Percentiles rank a stretch among this genome's conserved stretches.
Evolutionary conservation across 345 rosid genomes (phyloP).

Genomic region (Melaleuca quinquenervia): DNA sequence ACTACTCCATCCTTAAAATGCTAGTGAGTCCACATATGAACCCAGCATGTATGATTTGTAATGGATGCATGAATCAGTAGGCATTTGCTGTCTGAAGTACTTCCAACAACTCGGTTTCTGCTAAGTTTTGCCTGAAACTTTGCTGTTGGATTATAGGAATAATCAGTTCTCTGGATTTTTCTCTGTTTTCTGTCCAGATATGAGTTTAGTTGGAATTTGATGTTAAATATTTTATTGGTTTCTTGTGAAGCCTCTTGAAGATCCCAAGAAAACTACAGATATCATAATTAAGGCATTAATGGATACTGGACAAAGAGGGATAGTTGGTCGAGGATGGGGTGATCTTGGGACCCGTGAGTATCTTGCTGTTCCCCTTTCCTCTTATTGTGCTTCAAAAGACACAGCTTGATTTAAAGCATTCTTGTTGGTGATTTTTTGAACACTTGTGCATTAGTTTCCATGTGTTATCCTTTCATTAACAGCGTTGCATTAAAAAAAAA

Average conservation of each 20-base stretch:
- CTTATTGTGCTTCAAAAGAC: not conserved
- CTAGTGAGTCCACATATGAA: not conserved
- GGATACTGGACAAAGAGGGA: conserved; percentile 87
- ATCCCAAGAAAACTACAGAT: conserved; percentile 62
- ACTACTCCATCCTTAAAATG: not conserved
- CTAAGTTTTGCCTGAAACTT: not conserved
- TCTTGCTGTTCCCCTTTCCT: not conserved
- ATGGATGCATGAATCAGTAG: not conserved
- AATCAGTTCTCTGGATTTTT: not conserved
- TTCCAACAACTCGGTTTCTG: not conserved
- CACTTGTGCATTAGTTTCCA: not conserved
- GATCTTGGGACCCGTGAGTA: conserved; percentile 77
- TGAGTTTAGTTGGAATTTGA: not conserved
- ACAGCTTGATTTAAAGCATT: not conserved
- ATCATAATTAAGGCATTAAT: conserved; percentile 75
- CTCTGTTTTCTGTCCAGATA: not conserved
- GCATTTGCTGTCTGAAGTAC: not conserved
- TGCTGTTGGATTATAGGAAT: not conserved
- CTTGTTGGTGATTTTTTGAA: not conserved
- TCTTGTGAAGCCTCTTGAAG: conserved; percentile 77
- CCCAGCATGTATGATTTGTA: not conserved
- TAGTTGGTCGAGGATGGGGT: conserved; percentile 94
- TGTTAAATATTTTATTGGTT: not conserved
- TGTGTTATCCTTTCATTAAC: not conserved
- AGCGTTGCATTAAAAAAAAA: not conserved